Evolutionary conservation across 345 rosid genomes (phyloP).

Genomic region (Clarkia xantiana): DNA sequence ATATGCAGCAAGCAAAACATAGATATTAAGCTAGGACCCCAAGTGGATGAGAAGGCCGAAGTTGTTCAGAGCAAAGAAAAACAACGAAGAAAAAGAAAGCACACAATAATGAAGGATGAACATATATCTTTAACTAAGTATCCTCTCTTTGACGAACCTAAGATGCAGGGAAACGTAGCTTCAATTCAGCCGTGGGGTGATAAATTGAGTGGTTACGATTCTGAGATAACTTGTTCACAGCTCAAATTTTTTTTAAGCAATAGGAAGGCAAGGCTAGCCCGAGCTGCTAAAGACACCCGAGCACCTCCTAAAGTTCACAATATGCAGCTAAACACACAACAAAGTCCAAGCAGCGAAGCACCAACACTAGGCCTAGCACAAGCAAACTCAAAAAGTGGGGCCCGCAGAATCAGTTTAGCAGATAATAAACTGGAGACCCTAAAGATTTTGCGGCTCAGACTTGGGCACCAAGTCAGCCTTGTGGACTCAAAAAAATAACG

Average conservation of each 20-base stretch:
- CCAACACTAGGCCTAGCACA: slow-evolving; percentile 13
- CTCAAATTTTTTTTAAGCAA: slow-evolving; percentile 56
- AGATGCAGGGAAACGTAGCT: slow-evolving; percentile 74
- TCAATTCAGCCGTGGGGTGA: slow-evolving; percentile 63
- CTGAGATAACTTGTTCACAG: slow-evolving; percentile 79
- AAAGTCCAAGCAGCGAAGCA: slow-evolving; percentile 39
- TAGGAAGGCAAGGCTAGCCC: slow-evolving; percentile 85
- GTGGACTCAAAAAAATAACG: slow-evolving; percentile 35
- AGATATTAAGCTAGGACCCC: slow-evolving; percentile 33
- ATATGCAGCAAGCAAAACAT: slow-evolving; percentile 24
- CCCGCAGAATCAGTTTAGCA: slow-evolving; percentile 19
- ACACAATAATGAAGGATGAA: slow-evolving; percentile 83
- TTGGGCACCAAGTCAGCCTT: slow-evolving; percentile 42
- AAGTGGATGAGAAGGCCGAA: slow-evolving; percentile 47
- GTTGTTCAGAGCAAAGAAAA: slow-evolving; percentile 38
- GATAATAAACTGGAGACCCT: slow-evolving; percentile 20
- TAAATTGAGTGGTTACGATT: slow-evolving; percentile 54
- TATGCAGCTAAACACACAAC: slow-evolving; percentile 32
- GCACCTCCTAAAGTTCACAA: slow-evolving; percentile 29
- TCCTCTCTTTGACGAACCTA: slow-evolving; percentile 82
- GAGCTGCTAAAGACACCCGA: slow-evolving; percentile 62
- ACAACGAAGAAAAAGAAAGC: slow-evolving; percentile 76
- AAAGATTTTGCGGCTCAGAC: slow-evolving; percentile 17
- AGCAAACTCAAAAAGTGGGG: slow-evolving; percentile 21
- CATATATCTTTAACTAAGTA: slow-evolving; percentile 71